Evolutionary conservation across 345 rosid species (phyloP), one percentile per base, ranked within the genome.

Genomic region (Excoecaria cochinchinensis): DNA sequence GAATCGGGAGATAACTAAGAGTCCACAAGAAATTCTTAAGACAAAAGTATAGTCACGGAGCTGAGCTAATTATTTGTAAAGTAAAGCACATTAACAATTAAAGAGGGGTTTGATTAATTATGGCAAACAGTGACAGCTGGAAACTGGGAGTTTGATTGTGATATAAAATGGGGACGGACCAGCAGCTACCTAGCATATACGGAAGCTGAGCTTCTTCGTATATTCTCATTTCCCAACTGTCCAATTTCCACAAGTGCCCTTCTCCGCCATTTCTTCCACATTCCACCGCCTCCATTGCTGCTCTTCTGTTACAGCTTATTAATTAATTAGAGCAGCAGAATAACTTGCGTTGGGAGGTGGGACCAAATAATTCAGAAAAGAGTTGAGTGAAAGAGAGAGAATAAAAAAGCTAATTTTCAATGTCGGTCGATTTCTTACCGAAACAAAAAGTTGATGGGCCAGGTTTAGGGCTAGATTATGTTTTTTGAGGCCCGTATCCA

Each of bases 401-500:
- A 31, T 31, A 31, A 31, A 31, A 31, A 31, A 31, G 31, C 31
- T 31, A 31, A 31, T 31, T 31, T 31, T 31, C 1, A 31, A 31
- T 53, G 57, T 53, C 57, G 57, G 57, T 53, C 13, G 57, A 53
- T 53, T 53, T 53, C 19, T 51, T 51, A 51, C 11, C 17, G 7
- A 53, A 53, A 53, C 19, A 53, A 53, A 53, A 53, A 53, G 57
- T 53, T 53, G n/a, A 53, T 53, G 57, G 57, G 57, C 57, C 57
- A 14, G 5, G 15, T 53, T 53, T 14, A 53, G 1, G 31, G 31
- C 31, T n/a, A n/a, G n/a, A n/a, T n/a, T n/a, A n/a, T n/a, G n/a
- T n/a, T n/a, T n/a, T n/a, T 31, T 53, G 19, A 53, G 57, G 57
- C 57, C 57, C 57, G 19, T 53, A 53, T 53, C 57, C 4, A n/a